Evolutionary conservation across 2,329 filamentous ascomycete genomes (phyloP).

Genomic region (Pseudogymnoascus sp.): DNA sequence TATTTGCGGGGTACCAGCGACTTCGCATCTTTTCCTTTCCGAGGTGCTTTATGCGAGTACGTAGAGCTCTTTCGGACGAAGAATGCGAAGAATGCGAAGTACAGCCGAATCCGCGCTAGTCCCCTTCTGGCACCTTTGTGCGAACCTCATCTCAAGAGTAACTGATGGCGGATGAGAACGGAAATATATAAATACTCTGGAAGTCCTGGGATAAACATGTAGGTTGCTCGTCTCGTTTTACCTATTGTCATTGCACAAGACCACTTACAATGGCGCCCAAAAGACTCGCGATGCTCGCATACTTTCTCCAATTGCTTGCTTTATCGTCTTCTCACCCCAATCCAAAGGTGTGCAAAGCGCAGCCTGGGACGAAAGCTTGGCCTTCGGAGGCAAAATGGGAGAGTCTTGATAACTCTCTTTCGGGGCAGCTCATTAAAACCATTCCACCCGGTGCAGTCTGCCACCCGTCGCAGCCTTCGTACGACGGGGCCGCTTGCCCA

Average conservation of each 20-base stretch:
- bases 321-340: background rate
- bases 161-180: background rate
- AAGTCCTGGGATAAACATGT: background rate
- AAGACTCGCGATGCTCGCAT: background rate
- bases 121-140: background rate
- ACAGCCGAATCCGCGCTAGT: background rate
- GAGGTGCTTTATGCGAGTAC: background rate
- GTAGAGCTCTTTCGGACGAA: background rate
- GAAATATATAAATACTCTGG: background rate
- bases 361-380: slow-evolving; percentile 40
- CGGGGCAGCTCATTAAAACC: slow-evolving; percentile 37
- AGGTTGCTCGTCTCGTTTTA: background rate
- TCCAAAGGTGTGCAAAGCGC: slow-evolving; percentile 38
- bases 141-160: background rate
- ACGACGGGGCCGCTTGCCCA: slow-evolving; percentile 29
- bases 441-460: slow-evolving; percentile 40
- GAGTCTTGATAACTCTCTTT: slow-evolving; percentile 38
- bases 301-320: background rate
- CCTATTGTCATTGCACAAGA: background rate
- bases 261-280: background rate
- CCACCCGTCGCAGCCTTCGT: slow-evolving; percentile 32
- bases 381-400: slow-evolving; percentile 40
- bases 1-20: background rate
- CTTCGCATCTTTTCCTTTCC: background rate
- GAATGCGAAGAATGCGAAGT: background rate